phyloP scores from a whole-genome alignment of 805 yeast species.

The Metschnikowia gelsemii region DNA sequence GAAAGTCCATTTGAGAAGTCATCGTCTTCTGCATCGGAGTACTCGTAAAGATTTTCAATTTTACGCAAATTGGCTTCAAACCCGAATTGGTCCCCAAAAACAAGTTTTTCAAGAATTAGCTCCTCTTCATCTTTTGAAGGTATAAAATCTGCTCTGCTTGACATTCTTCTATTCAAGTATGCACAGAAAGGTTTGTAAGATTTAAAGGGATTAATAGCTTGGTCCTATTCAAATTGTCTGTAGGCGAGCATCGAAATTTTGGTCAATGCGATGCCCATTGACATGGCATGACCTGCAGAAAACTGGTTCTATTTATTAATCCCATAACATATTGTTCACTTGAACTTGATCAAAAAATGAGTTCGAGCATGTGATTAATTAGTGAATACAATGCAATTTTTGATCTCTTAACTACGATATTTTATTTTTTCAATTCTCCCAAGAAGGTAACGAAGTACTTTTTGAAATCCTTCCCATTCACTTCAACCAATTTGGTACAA shows the following conservation, averaged over 20 bases:
- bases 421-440: constrained; percentile 32
- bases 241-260: constrained; percentile 8
- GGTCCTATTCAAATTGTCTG: background rate
- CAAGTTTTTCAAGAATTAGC: constrained; percentile 70
- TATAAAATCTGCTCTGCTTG: background rate
- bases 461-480: constrained; percentile 64
- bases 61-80: constrained; percentile 63
- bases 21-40: constrained; percentile 38
- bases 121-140: constrained; percentile 78
- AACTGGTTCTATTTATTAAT: background rate
- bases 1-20: background rate
- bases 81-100: constrained; percentile 84
- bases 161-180: constrained; percentile 1
- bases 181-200: background rate
- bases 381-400: constrained; percentile 3
- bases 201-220: background rate
- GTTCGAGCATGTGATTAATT: too few species aligned
- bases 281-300: constrained; percentile 5
- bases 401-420: constrained; percentile 3
- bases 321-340: too few species aligned
- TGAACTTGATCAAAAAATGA: too few species aligned
- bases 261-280: constrained; percentile 18
- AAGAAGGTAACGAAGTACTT: constrained; percentile 59
- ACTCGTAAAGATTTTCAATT: constrained; percentile 55
- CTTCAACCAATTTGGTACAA: constrained; percentile 53